Base-by-base conservation (phyloP, 1,284 basidiomycete species). In the Sphagnurus paluster region DNA sequence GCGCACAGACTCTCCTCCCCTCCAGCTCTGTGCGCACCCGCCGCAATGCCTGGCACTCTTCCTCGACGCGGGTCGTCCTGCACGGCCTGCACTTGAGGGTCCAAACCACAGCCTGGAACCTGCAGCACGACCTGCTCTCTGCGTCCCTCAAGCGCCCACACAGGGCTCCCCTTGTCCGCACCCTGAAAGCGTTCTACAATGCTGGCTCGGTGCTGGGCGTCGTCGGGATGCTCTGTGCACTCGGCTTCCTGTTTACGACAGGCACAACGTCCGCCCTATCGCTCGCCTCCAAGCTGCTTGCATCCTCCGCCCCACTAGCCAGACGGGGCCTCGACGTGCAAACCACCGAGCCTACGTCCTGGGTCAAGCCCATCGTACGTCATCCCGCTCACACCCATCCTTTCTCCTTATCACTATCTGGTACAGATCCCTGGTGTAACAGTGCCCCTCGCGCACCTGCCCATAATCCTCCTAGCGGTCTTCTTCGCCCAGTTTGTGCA, bases 381-480 rank as follows among this genome's bases (percentile, higher is more conserved):
- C 5, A 3, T 37, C 39, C 21, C 6, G 5, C 29, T 24, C 8
- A 14, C n/a, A n/a, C 11, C 16, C 25, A 7, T 30, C n/a, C 16
- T 33, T n/a, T 39, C 37, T 25, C n/a, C 19, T 11, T 11, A 39
- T 19, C n/a, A 44, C 36, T 41, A 34, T 36, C n/a, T 40, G 23
- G 29, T 16, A n/a, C 49, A 90, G 87, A 80, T 90, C 34, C 88
- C 88, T 11, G 88, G 88, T 2, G 49, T 89, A 3, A 90, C 86
- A 1, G 77, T 86, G 0, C 88, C 87, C 1, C 56, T 85, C n/a
- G 63, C 65, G 25, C 79, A 90, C 57, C 56, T 86, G 1, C 80
- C 81, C 3, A 50, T 79, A 24, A 77, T 90, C 39, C 56, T 90
- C 11, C 13, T 74, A n/a, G 71, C 81, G 0, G 70, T 90, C 3